Percentiles rank a stretch among this genome's conserved stretches.
These are phyloP conservation scores for Helicocarpus griseus DNA, from an alignment of 2,329 filamentous ascomycete genomes.

Conservation along the genomic window DNA sequence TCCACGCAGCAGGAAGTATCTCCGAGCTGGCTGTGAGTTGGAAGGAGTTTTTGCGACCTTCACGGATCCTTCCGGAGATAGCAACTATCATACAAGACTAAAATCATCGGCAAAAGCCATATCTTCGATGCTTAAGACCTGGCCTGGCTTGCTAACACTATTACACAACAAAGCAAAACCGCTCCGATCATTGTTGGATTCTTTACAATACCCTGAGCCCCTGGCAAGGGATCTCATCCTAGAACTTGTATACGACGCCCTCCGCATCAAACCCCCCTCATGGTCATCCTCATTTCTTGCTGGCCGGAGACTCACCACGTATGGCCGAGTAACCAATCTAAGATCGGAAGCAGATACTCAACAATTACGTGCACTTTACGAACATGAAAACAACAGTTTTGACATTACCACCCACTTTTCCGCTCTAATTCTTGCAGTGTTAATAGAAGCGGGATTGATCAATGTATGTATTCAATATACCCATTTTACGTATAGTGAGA, in stretches of 20 bases:
- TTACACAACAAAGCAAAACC: constrained; percentile 82
- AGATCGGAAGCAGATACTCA: constrained; percentile 51
- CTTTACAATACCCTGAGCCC: constrained; percentile 49
- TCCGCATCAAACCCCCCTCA: constrained; percentile 84
- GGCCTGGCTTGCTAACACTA: constrained; percentile 82
- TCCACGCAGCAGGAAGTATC: constrained; percentile 66
- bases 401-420: constrained; percentile 93
- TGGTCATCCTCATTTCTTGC: constrained; percentile 96
- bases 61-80: constrained; percentile 61
- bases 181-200: constrained; percentile 67
- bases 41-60: constrained; percentile 87
- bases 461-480: constrained; percentile 22
- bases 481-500: background rate
- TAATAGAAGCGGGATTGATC: constrained; percentile 72
- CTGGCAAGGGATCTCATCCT: constrained; percentile 65
- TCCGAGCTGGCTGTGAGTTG: constrained; percentile 82
- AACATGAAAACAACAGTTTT: constrained; percentile 52
- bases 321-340: constrained; percentile 83
- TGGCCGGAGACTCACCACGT: constrained; percentile 84
- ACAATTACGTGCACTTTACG: constrained; percentile 47
- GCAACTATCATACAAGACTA: constrained; percentile 52
- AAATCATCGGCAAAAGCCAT: constrained; percentile 91
- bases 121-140: constrained; percentile 79
- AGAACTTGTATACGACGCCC: constrained; percentile 71
- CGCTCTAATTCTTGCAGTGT: constrained; percentile 71